Evolutionary conservation across 2,329 filamentous ascomycete species (phyloP).

Genomic region (Ophiostoma fasciatum): DNA sequence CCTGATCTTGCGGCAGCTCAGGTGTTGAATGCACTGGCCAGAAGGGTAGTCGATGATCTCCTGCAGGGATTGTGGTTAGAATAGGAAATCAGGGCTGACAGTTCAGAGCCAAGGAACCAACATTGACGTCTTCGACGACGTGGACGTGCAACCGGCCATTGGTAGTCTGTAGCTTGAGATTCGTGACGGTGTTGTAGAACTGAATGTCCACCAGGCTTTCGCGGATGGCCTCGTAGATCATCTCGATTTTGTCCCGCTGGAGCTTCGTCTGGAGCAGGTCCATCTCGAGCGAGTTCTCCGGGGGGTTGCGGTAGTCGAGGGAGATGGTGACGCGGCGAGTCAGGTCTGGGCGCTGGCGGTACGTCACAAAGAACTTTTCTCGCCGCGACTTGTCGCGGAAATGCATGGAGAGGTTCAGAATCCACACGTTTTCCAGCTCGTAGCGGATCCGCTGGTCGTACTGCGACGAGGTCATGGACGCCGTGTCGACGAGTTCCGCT

Average conservation of each 20-base stretch:
- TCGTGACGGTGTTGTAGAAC: conserved; percentile 92
- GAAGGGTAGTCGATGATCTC: conserved; percentile 84
- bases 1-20: conserved; percentile 47
- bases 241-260: conserved; percentile 81
- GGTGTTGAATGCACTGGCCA: conserved; percentile 56
- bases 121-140: conserved; percentile 89
- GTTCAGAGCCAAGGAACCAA: no score
- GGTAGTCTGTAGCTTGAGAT: conserved; percentile 80
- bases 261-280: conserved; percentile 65
- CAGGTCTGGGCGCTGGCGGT: conserved; percentile 59
- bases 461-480: conserved; percentile 34
- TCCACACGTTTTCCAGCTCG: conserved; percentile 82
- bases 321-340: conserved; percentile 90
- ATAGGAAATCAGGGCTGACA: not conserved
- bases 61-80: conserved; percentile 16
- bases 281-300: conserved; percentile 68
- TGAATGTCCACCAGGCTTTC: conserved; percentile 87
- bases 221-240: conserved; percentile 88
- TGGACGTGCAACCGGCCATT: conserved; percentile 86
- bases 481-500: conserved; percentile 22
- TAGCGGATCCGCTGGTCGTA: conserved; percentile 55
- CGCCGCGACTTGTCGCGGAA: conserved; percentile 84
- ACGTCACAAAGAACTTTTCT: conserved; percentile 98
- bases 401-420: conserved; percentile 95
- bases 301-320: conserved; percentile 75